phyloP scores from a whole-genome alignment of 352 stramenopile genomes.

The Paralagenidium karlingii region DNA sequence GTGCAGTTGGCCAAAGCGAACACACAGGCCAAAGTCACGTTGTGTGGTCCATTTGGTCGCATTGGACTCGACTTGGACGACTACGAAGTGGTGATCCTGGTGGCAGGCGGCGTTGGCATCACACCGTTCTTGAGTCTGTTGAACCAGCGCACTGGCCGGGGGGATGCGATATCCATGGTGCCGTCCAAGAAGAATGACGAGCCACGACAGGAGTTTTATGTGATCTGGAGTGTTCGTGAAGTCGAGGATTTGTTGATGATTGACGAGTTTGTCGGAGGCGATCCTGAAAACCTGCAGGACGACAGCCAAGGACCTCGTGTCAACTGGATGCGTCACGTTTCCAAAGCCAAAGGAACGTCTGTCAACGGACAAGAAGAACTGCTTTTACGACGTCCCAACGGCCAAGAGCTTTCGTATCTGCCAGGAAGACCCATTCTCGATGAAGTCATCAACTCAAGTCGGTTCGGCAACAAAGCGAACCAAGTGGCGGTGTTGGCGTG shows the following conservation, averaged over 20 bases:
- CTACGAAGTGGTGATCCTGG: slow-evolving; percentile 54
- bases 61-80: slow-evolving; percentile 40
- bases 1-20: slow-evolving; percentile 24
- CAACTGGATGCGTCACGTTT: slow-evolving; percentile 55
- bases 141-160: slow-evolving; percentile 60
- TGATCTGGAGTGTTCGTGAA: not conserved
- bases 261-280: not conserved
- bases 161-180: slow-evolving; percentile 18
- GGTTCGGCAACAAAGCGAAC: slow-evolving; percentile 25
- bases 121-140: slow-evolving; percentile 64
- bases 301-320: slow-evolving; percentile 8
- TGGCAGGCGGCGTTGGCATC: slow-evolving; percentile 62
- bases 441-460: slow-evolving; percentile 54
- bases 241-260: slow-evolving; percentile 1
- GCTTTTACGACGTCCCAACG: slow-evolving; percentile 33
- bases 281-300: not conserved
- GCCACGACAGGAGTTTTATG: slow-evolving; percentile 4
- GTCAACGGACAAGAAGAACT: too few species aligned
- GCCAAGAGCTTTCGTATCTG: slow-evolving; percentile 37
- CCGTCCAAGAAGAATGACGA: slow-evolving; percentile 29
- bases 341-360: slow-evolving; percentile 25
- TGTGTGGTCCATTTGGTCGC: slow-evolving; percentile 61
- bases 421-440: slow-evolving; percentile 44
- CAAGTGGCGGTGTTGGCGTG: slow-evolving; percentile 67
- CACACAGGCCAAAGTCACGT: slow-evolving; percentile 20